Base-by-base conservation (phyloP, 2,329 filamentous ascomycete genomes). In the Leptographium flavum region DNA sequence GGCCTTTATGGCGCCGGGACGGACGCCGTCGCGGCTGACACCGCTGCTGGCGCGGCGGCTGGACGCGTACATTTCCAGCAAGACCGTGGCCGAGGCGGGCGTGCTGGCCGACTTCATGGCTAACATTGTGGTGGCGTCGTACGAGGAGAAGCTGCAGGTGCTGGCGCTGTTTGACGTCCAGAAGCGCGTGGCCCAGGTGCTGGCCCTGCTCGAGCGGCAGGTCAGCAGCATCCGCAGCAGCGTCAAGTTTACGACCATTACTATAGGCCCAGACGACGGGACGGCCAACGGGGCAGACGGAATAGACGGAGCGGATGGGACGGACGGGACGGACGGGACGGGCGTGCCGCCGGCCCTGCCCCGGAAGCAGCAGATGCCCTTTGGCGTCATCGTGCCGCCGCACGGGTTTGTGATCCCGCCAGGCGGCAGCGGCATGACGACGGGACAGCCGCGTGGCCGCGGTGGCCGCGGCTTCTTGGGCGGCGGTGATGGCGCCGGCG, bases 41-140 rank as follows among this genome's bases (percentile, higher is more conserved):
- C 88, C 90, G 1, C 67, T 90, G n/a, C 73, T 96, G 43, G 87
- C 87, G 0, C 78, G 87, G 42, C 78, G 88, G 43, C 75, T 98
- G 37, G 88, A 96, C 57, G 66, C 88, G 44, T 92, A 87, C 61
- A 94, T 98, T 51, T 73, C 79, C 28, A 79, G 82, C 60, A 93
- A 92, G 58, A 80, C 87, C 48, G 61, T 92, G 42, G 70, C 76
- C 36, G 87, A 96, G 53, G 88, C 88, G 1, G 90, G 90, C 2
- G 68, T 79, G 9, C 71, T 98, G 10, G 90, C 92, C 7, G 92
- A 98, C 60, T 96, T 96, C 60, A 95, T 98, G 87, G 82, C 87
- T 33, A 94, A 94, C 58, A 75, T 96, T 22, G 76, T 94, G 3
- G 87, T 94, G 51, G 81, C 83, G 42, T 83, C 79, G 10, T 83